A percentile compares a stretch with the other conserved stretches of the same genome.
phyloP scores from a whole-genome alignment of 2,329 filamentous ascomycete species.

The Emydomyces testavorans region DNA sequence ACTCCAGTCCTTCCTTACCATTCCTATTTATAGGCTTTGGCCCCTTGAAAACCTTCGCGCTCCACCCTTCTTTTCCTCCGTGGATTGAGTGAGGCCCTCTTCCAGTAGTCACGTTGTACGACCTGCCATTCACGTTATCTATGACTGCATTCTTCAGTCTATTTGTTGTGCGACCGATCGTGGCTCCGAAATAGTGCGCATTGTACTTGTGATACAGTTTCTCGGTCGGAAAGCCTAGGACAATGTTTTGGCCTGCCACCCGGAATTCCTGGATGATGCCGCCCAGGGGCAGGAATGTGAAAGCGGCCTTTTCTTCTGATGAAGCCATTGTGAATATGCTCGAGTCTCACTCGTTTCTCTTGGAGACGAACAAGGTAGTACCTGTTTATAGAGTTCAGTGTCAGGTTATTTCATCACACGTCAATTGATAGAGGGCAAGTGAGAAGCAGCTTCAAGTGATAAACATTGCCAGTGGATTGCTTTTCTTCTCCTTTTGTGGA shows the following conservation, averaged over 20 bases:
- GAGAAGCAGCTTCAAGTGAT: no score
- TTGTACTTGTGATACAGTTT: constrained; percentile 67
- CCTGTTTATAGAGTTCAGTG: no score
- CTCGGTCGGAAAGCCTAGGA: constrained; percentile 68
- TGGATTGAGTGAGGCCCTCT: constrained; percentile 66
- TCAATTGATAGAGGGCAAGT: no score
- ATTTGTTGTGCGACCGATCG: constrained; percentile 76
- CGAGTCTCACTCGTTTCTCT: no score
- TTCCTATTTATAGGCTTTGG: constrained; percentile 47
- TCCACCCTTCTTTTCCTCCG: constrained; percentile 66
- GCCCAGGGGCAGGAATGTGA: constrained; percentile 37
- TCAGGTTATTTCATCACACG: no score
- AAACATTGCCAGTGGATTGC: no score
- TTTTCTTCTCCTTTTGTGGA: no score
- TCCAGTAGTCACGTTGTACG: constrained; percentile 62
- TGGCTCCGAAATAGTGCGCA: constrained; percentile 76
- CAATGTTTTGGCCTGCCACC: constrained; percentile 71
- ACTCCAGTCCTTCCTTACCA: constrained; percentile 56
- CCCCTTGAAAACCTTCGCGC: constrained; percentile 64
- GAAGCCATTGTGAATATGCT: constrained; percentile 12
- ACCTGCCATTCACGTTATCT: constrained; percentile 56
- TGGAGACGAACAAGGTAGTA: no score
- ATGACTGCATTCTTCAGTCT: constrained; percentile 63
- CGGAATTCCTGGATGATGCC: constrained; percentile 55
- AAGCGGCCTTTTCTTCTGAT: constrained; percentile 25